Base-by-base conservation (phyloP, 495 filamentous ascomycete species). In the Daldinia vernicosa region DNA sequence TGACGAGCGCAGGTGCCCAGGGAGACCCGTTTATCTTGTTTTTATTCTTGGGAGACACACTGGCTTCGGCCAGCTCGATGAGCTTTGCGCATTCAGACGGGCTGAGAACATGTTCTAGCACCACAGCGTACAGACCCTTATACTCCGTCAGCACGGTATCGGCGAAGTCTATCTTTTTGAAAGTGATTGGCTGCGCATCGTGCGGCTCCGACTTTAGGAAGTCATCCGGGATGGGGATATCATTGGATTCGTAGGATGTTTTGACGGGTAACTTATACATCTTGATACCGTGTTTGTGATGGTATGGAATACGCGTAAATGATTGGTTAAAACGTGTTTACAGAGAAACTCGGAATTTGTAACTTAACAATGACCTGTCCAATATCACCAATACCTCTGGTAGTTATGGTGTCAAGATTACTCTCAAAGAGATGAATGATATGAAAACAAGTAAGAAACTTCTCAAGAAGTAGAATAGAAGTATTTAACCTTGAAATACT, bases 1-100 rank as follows among this genome's bases (percentile, higher is more conserved):
- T 94, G 67, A 95, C 84, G 81, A 91, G 84, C 6, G 90, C 91
- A 6, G 84, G 83, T 27, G 82, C 77, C 90, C 90, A 93, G 0
- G 79, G 69, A 39, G 71, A 76, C 22, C 62, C 75, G 57, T 63
- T 67, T 14, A 33, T 45, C 53, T 61, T 45, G 33, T 66, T 69
- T 8, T 33, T 32, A 19, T 70, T 52, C n/a, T 59, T 56, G 30
- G 55, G 71, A 14, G 70, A 73, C 14, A 80, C 80, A 73, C 78
- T 85, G 30, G 81, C 68, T 75, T 92, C 89, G 37, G 90, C 89
- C 17, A 89, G 75, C 9, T 70, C 60, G 32, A 90, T 71, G 1
- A 93, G 80, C 12, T 82, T 76, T 0, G 81, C 77, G 81, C 90
- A 92, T 80, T 92, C 91, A 6, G 76, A 69, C 37, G 83, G 82